A percentile compares a stretch with the other conserved stretches of the same genome.
phyloP scores from a whole-genome alignment of 176 grass and related monocot genomes.

The Calamus simplicifolius region DNA sequence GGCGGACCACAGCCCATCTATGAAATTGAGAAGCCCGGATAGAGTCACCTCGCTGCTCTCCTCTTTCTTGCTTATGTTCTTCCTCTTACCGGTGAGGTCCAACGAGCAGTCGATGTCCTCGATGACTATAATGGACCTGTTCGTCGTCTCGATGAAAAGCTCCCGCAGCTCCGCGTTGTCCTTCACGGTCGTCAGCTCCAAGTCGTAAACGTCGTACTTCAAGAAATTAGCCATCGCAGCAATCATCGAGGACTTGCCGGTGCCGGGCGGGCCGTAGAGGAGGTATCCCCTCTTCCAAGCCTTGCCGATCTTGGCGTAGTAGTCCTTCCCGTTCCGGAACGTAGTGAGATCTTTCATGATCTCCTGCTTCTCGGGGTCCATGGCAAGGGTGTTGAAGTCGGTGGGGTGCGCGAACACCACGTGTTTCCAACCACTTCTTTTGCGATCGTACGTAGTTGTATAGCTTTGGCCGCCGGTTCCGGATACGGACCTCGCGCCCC shows the following conservation, averaged over 20 bases:
- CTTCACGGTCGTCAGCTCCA: slow-evolving; percentile 34
- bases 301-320: slow-evolving; percentile 50
- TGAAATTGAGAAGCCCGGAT: slow-evolving; percentile 13
- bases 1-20: slow-evolving; percentile 61
- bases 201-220: slow-evolving; percentile 39
- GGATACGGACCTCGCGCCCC: slow-evolving; percentile 31
- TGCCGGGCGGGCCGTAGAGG: slow-evolving; percentile 26
- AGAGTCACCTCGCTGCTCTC: too few species aligned
- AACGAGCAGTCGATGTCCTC: too few species aligned
- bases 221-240: slow-evolving; percentile 48
- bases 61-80: too few species aligned
- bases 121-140: too few species aligned
- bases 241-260: slow-evolving; percentile 41
- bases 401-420: slow-evolving; percentile 62
- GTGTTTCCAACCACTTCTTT: slow-evolving; percentile 64
- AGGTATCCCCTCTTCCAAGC: slow-evolving; percentile 38
- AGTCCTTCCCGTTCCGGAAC: slow-evolving; percentile 47
- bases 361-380: slow-evolving; percentile 45
- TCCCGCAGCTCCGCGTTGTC: slow-evolving; percentile 18
- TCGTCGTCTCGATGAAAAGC: slow-evolving; percentile 28
- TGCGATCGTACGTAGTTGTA: slow-evolving; percentile 56
- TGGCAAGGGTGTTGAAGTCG: slow-evolving; percentile 48
- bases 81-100: too few species aligned
- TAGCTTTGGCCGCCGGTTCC: slow-evolving; percentile 53
- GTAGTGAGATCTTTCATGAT: slow-evolving; percentile 41